Evolutionary conservation across 257 asterid genomes (phyloP).

Genomic region (Cordia subcordata): DNA sequence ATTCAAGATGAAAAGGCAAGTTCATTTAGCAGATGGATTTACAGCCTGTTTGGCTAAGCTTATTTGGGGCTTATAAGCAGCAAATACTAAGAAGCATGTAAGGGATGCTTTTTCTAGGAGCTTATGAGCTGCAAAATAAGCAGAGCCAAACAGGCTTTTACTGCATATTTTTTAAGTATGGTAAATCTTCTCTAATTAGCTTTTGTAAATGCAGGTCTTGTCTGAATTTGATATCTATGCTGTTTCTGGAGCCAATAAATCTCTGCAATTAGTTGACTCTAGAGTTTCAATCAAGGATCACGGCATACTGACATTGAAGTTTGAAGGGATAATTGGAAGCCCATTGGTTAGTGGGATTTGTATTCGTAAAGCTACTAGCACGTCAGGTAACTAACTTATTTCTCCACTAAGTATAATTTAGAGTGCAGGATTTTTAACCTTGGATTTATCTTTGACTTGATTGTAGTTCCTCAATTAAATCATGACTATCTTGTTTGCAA

Average conservation of each 20-base stretch:
- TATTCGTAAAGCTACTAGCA: slow-evolving; percentile 49
- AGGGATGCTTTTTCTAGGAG: too few species aligned
- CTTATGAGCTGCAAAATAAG: too few species aligned
- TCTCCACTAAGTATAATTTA: not conserved
- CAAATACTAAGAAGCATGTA: too few species aligned
- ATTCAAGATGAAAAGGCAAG: slow-evolving; percentile 92
- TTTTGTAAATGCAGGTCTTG: slow-evolving; percentile 52
- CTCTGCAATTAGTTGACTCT: slow-evolving; percentile 72
- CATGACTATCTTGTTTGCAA: slow-evolving; percentile 48
- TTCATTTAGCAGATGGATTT: not conserved
- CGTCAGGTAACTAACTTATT: slow-evolving; percentile 31
- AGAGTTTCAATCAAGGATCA: slow-evolving; percentile 63
- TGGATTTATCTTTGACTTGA: slow-evolving; percentile 11
- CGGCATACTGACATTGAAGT: slow-evolving; percentile 53
- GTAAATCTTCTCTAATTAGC: not conserved
- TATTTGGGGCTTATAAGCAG: not conserved
- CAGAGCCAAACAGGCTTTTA: too few species aligned
- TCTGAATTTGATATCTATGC: slow-evolving; percentile 88
- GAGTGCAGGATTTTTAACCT: not conserved
- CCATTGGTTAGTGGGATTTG: slow-evolving; percentile 93
- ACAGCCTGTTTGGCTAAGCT: not conserved
- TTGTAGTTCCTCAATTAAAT: slow-evolving; percentile 41
- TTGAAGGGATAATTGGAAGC: slow-evolving; percentile 77
- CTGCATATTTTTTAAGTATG: not conserved
- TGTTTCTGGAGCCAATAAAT: slow-evolving; percentile 84